phyloP scores from a whole-genome alignment of 805 yeast genomes.

The Nakazawaea ernobii region DNA sequence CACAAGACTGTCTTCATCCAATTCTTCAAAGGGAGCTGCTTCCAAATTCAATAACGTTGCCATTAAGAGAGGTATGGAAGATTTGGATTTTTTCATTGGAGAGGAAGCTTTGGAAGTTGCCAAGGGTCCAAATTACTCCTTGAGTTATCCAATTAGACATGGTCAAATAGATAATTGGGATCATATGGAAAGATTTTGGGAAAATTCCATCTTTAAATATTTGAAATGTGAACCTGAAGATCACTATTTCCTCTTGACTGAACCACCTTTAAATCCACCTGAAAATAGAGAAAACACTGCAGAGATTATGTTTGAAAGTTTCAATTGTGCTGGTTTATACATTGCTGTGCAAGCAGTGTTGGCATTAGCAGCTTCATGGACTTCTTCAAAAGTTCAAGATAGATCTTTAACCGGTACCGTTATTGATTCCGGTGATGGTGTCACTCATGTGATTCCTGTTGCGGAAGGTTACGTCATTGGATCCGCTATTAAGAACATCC shows the following conservation, averaged over 20 bases:
- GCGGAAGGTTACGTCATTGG: constrained; percentile 99
- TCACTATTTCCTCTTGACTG: constrained; percentile 91
- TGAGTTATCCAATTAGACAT: constrained; percentile 90
- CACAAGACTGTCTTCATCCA: constrained; percentile 49
- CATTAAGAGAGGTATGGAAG: constrained; percentile 85
- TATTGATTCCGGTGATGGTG: constrained; percentile 98
- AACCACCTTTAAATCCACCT: constrained; percentile 99
- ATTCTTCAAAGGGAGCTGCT: constrained; percentile 20
- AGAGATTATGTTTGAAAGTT: constrained; percentile 97
- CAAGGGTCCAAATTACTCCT: constrained; percentile 82
- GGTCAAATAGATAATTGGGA: constrained; percentile 99
- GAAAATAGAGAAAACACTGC: constrained; percentile 98
- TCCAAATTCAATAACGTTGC: constrained; percentile 36
- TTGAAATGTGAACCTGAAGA: constrained; percentile 98
- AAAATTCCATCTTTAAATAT: constrained; percentile 91
- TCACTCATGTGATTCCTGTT: constrained; percentile 97
- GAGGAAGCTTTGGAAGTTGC: constrained; percentile 92
- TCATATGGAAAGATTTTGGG: constrained; percentile 99
- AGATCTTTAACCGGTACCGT: constrained; percentile 97
- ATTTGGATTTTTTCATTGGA: constrained; percentile 90
- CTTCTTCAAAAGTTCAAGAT: constrained; percentile 90
- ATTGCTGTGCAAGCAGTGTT: constrained; percentile 98
- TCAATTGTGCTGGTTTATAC: constrained; percentile 97
- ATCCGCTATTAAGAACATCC: constrained; percentile 93
- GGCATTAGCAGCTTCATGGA: constrained; percentile 99